Evolutionary conservation across 371 early-diverging fungal species (phyloP), one percentile per base, ranked within the genome.

Genomic region (Dentiscutata heterogama): DNA sequence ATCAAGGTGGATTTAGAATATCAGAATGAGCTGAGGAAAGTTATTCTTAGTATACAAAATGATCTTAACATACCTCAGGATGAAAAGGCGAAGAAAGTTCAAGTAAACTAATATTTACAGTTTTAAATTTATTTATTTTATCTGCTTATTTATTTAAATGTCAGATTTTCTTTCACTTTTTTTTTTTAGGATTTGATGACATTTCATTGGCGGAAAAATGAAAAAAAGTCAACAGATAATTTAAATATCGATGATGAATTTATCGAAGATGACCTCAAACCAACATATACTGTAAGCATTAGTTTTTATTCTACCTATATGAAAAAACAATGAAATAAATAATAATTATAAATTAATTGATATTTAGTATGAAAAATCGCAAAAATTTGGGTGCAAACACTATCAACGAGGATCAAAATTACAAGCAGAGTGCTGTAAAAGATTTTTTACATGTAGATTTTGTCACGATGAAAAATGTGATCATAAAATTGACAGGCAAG

Each of bases 391-490:
- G 4, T 99, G 99, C 87, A 91, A 93, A 83, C 99, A 99, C 86
- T 99, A 99, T 87, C 93, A 93, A 83, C 88, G 98, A 8, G 93
- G 94, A 31, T 93, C 93, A 82, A 95, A 96, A 84, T 83, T 99
- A 10, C 93, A 95, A 82, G 96, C 97, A 11, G 92, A 95, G 70
- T 99, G 99, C 84, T 99, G 99, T 86, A 92, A 92, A 63, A 89
- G 89, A 76, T 96, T 96, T 92, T 94, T 91, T 80, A 87, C 96
- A 27, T 99, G 99, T 86, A 92, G 99, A 67, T 95, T 98, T 83
- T 99, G 99, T 86, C 99, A 99, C 85, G 97, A 99, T 84, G 96
- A 97, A 60, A 91, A 83, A 0, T 91, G 92, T 67, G 94, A 94
- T 82, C 99, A 99, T 89, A 86, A 89, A 25, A 95, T 99, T 83